Percentiles rank a stretch among this genome's conserved stretches.
Evolutionary conservation across 257 asterid genomes (phyloP).

Genomic region (Scutellaria baicalensis): DNA sequence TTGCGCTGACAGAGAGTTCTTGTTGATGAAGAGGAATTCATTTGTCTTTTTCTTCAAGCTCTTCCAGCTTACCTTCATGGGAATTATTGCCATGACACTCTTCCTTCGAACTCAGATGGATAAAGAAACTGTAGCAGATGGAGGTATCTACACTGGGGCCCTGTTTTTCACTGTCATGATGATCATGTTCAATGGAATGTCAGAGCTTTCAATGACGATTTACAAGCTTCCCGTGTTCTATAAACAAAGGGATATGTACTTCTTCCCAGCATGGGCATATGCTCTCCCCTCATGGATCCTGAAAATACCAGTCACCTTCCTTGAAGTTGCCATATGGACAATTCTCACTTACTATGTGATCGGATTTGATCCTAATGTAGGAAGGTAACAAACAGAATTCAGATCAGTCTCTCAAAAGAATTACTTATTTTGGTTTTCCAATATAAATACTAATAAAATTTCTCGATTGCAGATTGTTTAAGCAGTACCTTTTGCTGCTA

Average conservation of each 20-base stretch:
- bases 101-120: constrained; percentile 56
- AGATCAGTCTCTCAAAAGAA: not conserved
- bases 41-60: constrained; percentile 48
- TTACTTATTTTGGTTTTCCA: not conserved
- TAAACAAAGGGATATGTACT: constrained; percentile 54
- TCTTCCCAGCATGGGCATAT: constrained; percentile 61
- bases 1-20: constrained; percentile 41
- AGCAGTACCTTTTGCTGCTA: constrained; percentile 47
- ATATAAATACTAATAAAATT: not conserved
- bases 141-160: constrained; percentile 50
- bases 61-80: constrained; percentile 34
- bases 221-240: constrained; percentile 61
- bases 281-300: constrained; percentile 58
- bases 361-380: constrained; percentile 62
- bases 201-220: constrained; percentile 49
- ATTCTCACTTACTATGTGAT: constrained; percentile 53
- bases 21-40: constrained; percentile 61
- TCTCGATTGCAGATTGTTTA: constrained; percentile 31
- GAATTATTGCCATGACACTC: constrained; percentile 37
- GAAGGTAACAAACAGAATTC: constrained; percentile 32
- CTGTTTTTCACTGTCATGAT: constrained; percentile 34
- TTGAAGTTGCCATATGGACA: constrained; percentile 52
- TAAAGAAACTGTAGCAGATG: constrained; percentile 23
- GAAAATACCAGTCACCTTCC: constrained; percentile 42
- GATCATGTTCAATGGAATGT: constrained; percentile 54